phyloP scores from a whole-genome alignment of 352 stramenopile species.

The Pythium brassicae region DNA sequence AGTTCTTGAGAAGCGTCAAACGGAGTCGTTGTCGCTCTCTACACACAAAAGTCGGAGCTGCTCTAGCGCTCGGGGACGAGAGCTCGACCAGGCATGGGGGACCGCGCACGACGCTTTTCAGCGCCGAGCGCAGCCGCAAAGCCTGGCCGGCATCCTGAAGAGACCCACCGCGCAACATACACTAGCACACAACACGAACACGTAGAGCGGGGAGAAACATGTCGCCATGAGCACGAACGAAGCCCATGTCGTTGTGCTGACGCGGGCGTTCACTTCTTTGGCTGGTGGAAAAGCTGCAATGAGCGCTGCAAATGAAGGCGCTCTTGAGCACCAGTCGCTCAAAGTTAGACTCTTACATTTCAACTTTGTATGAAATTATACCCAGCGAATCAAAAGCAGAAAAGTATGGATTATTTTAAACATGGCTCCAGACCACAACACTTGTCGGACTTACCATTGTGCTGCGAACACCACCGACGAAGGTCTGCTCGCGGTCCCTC shows the following conservation, averaged over 20 bases:
- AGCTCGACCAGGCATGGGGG: slow-evolving; percentile 19
- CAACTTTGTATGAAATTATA: not conserved
- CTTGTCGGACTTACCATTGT: too few species aligned
- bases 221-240: too few species aligned
- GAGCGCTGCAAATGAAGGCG: not conserved
- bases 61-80: slow-evolving; percentile 42
- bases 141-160: slow-evolving; percentile 7
- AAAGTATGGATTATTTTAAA: too few species aligned
- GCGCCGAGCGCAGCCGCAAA: slow-evolving; percentile 12
- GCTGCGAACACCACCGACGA: too few species aligned
- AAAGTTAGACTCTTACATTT: not conserved
- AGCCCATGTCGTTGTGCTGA: not conserved
- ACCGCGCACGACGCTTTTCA: slow-evolving; percentile 24
- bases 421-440: too few species aligned
- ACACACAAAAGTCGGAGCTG: slow-evolving; percentile 67
- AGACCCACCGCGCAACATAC: slow-evolving; percentile 6
- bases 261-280: not conserved
- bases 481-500: not conserved
- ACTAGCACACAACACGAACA: slow-evolving; percentile 5
- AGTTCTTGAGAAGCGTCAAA: slow-evolving; percentile 80
- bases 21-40: slow-evolving; percentile 56
- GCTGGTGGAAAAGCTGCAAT: not conserved
- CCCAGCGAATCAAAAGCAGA: not conserved
- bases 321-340: not conserved
- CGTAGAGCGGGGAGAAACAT: too few species aligned